Evolutionary conservation across 1,284 basidiomycete genomes (phyloP).

Genomic region (Caloboletus firmus): DNA sequence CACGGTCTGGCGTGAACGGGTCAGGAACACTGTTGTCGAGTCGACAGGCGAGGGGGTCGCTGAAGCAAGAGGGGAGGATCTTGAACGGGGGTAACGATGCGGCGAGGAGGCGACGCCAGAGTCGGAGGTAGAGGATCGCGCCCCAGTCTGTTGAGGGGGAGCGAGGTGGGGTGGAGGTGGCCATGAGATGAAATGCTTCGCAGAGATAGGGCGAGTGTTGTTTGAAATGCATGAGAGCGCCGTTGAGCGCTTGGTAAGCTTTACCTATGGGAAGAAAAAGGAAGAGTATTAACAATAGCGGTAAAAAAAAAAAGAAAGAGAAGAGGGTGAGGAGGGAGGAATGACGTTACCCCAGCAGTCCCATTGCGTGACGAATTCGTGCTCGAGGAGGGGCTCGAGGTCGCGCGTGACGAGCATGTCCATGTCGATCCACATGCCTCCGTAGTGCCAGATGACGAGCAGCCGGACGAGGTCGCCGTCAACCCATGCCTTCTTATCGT

Average conservation of each 20-base stretch:
- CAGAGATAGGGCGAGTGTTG: slow-evolving; percentile 90
- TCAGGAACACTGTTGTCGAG: slow-evolving; percentile 89
- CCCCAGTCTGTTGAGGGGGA: slow-evolving; percentile 90
- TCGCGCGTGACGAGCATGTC: slow-evolving; percentile 86
- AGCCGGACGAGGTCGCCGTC: slow-evolving; percentile 88
- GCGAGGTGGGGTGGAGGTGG: slow-evolving; percentile 67
- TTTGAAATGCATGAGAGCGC: slow-evolving; percentile 89
- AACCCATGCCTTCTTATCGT: slow-evolving; percentile 86
- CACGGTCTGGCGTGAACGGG: slow-evolving; percentile 72
- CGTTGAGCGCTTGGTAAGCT: slow-evolving; percentile 83
- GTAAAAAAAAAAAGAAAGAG: not conserved
- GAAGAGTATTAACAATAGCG: no score
- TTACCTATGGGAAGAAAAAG: slow-evolving; percentile 57
- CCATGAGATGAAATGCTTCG: slow-evolving; percentile 91
- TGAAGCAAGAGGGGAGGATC: slow-evolving; percentile 90
- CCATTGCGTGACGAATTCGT: slow-evolving; percentile 95
- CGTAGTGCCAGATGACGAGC: slow-evolving; percentile 84
- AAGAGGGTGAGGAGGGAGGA: not conserved
- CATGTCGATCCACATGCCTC: slow-evolving; percentile 96
- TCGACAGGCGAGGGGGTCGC: slow-evolving; percentile 86
- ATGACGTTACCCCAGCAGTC: slow-evolving; percentile 80
- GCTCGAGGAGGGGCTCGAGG: slow-evolving; percentile 79
- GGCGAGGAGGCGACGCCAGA: slow-evolving; percentile 80
- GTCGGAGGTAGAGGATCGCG: slow-evolving; percentile 81
- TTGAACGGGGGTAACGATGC: slow-evolving; percentile 79